Percentiles rank a stretch among this genome's conserved stretches.
These are phyloP conservation scores for Saraca asoca DNA, from an alignment of 331 rosid species.

Conservation along the genomic window DNA sequence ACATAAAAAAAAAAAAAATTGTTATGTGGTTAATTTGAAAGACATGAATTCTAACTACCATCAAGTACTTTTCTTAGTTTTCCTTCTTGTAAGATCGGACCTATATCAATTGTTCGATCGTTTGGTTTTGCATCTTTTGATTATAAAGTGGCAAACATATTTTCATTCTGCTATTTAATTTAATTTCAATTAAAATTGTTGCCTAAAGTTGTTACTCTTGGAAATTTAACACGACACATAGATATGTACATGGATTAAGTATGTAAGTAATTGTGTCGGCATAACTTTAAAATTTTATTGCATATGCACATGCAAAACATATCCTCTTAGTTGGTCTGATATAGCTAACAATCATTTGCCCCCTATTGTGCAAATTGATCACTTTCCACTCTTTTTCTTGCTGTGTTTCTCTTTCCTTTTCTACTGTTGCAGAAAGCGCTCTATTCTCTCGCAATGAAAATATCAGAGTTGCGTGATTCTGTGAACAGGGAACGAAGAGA, in stretches of 20 bases:
- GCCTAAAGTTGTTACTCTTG: background rate
- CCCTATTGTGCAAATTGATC: slow-evolving; percentile 27
- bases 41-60: slow-evolving; percentile 4
- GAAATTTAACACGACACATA: background rate
- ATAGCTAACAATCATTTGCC: slow-evolving; percentile 2
- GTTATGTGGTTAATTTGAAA: background rate
- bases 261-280: background rate
- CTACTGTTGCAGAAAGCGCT: slow-evolving; percentile 59
- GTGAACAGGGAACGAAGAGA: slow-evolving; percentile 59
- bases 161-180: slow-evolving; percentile 8
- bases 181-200: background rate
- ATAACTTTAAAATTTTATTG: slow-evolving; percentile 6
- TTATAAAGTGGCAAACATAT: background rate
- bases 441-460: slow-evolving; percentile 55
- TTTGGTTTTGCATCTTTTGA: background rate
- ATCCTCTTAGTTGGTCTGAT: slow-evolving; percentile 21
- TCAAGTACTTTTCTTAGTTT: background rate
- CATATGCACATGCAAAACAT: background rate
- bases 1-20: background rate
- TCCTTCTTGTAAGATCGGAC: background rate
- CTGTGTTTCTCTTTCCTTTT: slow-evolving; percentile 21
- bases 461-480: slow-evolving; percentile 60
- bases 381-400: slow-evolving; percentile 16
- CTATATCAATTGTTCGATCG: slow-evolving; percentile 7
- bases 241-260: background rate